These are phyloP conservation scores for Aspergillus glaucus DNA, from an alignment of 2,329 filamentous ascomycete species.

Conservation along the genomic window DNA sequence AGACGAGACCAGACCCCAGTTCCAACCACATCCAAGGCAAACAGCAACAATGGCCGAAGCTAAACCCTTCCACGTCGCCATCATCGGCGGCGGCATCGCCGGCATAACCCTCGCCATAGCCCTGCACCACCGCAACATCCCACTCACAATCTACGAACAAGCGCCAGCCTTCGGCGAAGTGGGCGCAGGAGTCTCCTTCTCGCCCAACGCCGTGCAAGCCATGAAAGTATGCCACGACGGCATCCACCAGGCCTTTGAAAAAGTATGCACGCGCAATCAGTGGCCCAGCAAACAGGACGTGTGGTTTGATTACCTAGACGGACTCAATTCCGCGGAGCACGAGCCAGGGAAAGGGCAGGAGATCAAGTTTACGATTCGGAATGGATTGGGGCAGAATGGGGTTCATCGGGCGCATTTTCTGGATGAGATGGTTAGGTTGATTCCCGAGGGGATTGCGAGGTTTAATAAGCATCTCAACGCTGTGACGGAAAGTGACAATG, in stretches of 20 bases:
- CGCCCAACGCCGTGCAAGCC: slow-evolving; percentile 27
- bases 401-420: slow-evolving; percentile 28
- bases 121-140: slow-evolving; percentile 25
- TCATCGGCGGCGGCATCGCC: slow-evolving; percentile 32
- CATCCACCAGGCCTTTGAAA: slow-evolving; percentile 27
- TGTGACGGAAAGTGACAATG: slow-evolving; percentile 9
- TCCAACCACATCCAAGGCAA: too few relatives aligned
- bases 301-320: slow-evolving; percentile 20
- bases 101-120: slow-evolving; percentile 33
- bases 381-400: slow-evolving; percentile 17
- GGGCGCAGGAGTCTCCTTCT: slow-evolving; percentile 34
- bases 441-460: slow-evolving; percentile 20
- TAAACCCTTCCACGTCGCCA: slow-evolving; percentile 19
- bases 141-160: slow-evolving; percentile 32
- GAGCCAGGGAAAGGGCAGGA: slow-evolving; percentile 9
- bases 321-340: slow-evolving; percentile 7
- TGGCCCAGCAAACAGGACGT: slow-evolving; percentile 26
- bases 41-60: neutral
- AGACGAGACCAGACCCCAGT: too few relatives aligned
- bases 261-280: slow-evolving; percentile 24
- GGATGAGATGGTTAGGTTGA: slow-evolving; percentile 28
- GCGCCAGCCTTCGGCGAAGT: slow-evolving; percentile 32
- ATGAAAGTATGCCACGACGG: slow-evolving; percentile 20
- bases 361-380: slow-evolving; percentile 18
- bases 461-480: slow-evolving; percentile 22